Conservation (phyloP, 2,329 filamentous ascomycete species). For the Venturia effusa region DNA sequence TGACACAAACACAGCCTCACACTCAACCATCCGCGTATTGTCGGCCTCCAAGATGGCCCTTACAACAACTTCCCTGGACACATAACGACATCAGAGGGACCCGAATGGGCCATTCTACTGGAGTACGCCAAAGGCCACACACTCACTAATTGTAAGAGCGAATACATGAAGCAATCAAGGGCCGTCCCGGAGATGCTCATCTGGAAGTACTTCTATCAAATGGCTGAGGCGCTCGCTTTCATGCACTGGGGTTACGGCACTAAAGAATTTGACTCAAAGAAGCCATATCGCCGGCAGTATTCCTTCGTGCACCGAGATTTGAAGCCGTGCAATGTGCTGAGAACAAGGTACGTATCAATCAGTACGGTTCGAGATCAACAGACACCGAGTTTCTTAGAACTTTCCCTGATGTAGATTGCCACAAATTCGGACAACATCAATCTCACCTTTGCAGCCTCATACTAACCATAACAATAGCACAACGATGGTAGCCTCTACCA, state of each 20-base stretch:
- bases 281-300: not conserved
- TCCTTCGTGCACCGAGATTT: slow-evolving; percentile 8
- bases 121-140: not conserved
- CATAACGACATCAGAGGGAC: not conserved
- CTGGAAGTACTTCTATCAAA: slow-evolving; percentile 6
- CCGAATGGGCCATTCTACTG: not conserved
- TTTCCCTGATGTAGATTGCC: not conserved
- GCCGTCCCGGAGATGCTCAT: not conserved
- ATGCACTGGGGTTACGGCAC: slow-evolving; percentile 3
- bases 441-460: too few species aligned
- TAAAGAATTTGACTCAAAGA: not conserved
- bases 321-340: slow-evolving; percentile 8
- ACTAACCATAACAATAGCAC: not conserved
- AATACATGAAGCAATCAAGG: not conserved
- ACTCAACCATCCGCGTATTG: not conserved
- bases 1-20: not conserved
- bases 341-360: not conserved
- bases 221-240: slow-evolving; percentile 6
- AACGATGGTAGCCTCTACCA: not conserved
- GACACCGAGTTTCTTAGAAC: not conserved
- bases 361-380: not conserved
- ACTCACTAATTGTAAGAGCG: not conserved
- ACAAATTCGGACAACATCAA: not conserved
- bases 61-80: not conserved
- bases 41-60: not conserved